These are phyloP conservation scores for Lactarius tabidus DNA, from an alignment of 768 basidiomycete species.

Conservation along the genomic window DNA sequence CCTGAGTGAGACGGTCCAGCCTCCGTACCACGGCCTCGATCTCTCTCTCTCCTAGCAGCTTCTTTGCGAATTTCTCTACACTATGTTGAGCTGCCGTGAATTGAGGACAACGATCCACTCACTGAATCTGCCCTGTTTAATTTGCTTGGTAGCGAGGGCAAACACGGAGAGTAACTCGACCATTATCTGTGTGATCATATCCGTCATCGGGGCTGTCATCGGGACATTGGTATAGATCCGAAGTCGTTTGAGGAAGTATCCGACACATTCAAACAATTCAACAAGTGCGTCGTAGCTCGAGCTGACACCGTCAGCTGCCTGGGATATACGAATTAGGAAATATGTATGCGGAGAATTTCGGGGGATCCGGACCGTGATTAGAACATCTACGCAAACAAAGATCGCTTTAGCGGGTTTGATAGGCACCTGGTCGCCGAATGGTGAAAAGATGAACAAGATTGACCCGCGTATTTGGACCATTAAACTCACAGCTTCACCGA, in stretches of 20 bases:
- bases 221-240: not conserved
- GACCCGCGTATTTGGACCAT: not conserved
- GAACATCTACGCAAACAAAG: not conserved
- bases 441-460: not conserved
- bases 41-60: conserved; percentile 4
- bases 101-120: not conserved
- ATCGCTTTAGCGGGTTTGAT: not conserved
- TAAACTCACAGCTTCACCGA: not conserved
- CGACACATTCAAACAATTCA: conserved; percentile 3
- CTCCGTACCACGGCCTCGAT: not conserved
- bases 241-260: conserved; percentile 1
- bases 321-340: not conserved
- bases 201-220: not conserved
- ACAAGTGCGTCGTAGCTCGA: not conserved
- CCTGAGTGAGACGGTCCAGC: not conserved
- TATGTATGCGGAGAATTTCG: not conserved
- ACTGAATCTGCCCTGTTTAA: conserved; percentile 4
- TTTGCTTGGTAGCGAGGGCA: conserved; percentile 3
- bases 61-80: conserved; percentile 5
- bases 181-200: not conserved
- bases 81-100: not conserved
- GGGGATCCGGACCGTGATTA: not conserved
- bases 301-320: not conserved
- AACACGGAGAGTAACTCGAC: not conserved
- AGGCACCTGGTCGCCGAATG: not conserved